Base-by-base conservation (phyloP, 176 grass and related monocot species). In the Aegilops speltoides region DNA sequence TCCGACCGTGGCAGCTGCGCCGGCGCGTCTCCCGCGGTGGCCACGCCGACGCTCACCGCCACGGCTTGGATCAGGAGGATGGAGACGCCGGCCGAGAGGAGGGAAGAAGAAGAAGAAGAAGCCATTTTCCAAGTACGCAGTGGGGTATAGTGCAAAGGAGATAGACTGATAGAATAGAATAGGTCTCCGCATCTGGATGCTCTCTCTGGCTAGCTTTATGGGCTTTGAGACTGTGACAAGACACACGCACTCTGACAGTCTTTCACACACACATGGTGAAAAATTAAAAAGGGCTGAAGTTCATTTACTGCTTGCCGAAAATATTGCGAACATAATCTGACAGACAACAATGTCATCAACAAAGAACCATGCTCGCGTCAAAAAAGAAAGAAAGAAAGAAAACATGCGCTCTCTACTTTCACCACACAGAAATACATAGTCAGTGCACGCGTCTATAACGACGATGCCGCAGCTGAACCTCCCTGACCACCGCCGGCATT, bases 1-100 rank as follows among this genome's bases (percentile, higher is more conserved):
- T 97, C 92, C 10, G 88, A 85, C 12, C 52, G 68, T 2, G 75
- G 76, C 60, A 97, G 75, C 87, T 91, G 69, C 65, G 28, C 56
- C 86, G 33, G 74, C 83, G 79, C 83, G 33, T 81, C 89, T 29
- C 4, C 60, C 29, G 46, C 50, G 6, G 50, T 54, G 50, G 50
- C 16, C 50, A 54, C 50, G 50, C 50, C 16, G 14, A 52, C 48
- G 48, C 48, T 15, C 50, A 54, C 50, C 50, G 50, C 16, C 48
- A 25, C 10, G 61, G 88, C 77, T 8, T 37, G 64, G 50, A 82
- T 14, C 29, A 77, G 6, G 29, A 82, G 26, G 38, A 24, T 20
- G 46, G 36, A 26, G 48, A 73, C 3, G 67, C 64, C 20, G 22
- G 76, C 6, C 6, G 25, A 82, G 62, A 28, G 2, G 46, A 81